Base-by-base conservation (phyloP, 371 early-diverging fungal species). In the Mycotypha africana region DNA sequence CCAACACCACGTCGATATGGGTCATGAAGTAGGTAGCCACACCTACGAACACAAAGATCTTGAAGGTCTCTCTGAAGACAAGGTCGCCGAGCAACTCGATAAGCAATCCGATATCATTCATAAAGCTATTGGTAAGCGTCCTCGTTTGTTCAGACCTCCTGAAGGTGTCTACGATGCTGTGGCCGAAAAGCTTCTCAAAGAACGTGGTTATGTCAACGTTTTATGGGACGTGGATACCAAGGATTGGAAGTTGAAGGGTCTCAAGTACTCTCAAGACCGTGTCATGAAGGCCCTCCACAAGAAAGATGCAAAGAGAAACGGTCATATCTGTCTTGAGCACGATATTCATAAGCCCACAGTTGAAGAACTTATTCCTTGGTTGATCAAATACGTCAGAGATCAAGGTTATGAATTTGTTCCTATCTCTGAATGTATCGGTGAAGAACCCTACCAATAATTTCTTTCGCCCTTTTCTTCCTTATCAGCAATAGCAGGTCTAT, bases 141-240 rank as follows among this genome's bases (percentile, higher is more conserved):
- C 53, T 17, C 38, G 49, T 4, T 17, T 53, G 38, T 62, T 72
- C 60, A 61, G 73, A 49, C 76, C 81, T 44, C 81, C 81, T 34
- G 59, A 63, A 43, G 81, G 81, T 47, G 61, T 49, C 23, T 66
- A 62, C 15, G 58, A 58, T 16, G 56, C 34, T 0, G 36, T 49
- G 10, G 56, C 67, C 42, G 47, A 63, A 25, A 51, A 58, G 33
- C 55, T 65, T 20, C 58, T 81, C 46, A 65, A 47, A 26, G 52
- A 65, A 2, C 41, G 76, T 35, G 76, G 76, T 20, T 72, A 74
- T 47, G 54, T 60, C 17, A 59, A 74, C 33, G 54, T 77, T 32
- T 56, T 65, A 45, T 81, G 81, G 81, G 74, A 76, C 47, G 62
- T 78, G 36, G 78, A 81, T 52, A 66, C 70, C 23, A 58, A 67